Base-by-base conservation (phyloP, 768 basidiomycete species). In the Trametes gibbosa region DNA sequence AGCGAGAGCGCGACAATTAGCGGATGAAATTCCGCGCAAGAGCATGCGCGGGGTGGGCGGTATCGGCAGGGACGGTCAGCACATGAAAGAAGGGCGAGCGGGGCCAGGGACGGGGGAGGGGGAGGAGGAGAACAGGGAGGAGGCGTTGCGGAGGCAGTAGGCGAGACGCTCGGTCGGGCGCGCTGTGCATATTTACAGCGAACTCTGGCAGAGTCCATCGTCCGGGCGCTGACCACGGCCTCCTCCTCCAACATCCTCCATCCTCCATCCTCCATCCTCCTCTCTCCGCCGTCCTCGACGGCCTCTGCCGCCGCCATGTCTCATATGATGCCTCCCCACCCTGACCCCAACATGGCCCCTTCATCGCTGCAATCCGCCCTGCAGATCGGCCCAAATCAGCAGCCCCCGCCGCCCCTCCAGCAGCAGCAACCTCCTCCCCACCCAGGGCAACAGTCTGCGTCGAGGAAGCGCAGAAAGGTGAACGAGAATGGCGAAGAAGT, bases 351-450 rank as follows among this genome's bases (percentile, higher is more conserved):
- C 62, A 66, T 76, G 49, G 66, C 66, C 27, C 81, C 79, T 5
- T 76, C 81, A 46, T 79, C 84, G 29, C 75, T 85, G 45, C 86
- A 85, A 69, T 78, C 84, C 13, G 81, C 84, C 1, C 76, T 87
- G 16, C 82, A 85, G 72, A 90, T 91, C 83, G 86, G 89, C 67
- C 82, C 83, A 21, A 78, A 75, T 57, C 83, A 85, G 32, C 78
- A 80, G 52, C 77, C 76, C 39, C 81, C 80, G 47, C 77, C 74
- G 21, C 72, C 73, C 47, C 79, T 68, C 63, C 73, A 67, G 16
- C 73, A 70, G 50, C 71, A 70, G n/a, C 71, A 69, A 25, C 76
- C 70, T 61, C 72, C 74, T 51, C 73, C 66, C 64, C 76, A 74
- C 27, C 59, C 68, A 0, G 56, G 40, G 24, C 49, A 57, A 12